Base-by-base conservation (phyloP, 2,329 filamentous ascomycete species). In the Fonsecaea pugnacius region DNA sequence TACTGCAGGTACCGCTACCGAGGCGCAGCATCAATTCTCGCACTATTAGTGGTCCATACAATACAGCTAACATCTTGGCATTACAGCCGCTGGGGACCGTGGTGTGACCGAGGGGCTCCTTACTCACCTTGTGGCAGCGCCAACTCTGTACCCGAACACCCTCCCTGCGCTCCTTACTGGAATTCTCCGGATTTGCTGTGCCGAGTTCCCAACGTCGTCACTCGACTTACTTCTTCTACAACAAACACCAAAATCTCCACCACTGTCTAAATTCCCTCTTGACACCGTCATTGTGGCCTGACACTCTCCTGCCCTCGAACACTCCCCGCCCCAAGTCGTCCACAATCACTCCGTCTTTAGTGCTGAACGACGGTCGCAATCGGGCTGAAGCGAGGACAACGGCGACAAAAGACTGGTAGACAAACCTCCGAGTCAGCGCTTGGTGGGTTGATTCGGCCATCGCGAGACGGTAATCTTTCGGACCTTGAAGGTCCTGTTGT, bases 351-450 rank as follows among this genome's bases (percentile, higher is more conserved):
- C 36, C 12, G 40, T 35, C 16, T 21, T 43, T 58, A 62, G 54
- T 38, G 55, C 53, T 55, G 55, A 46, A 52, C 48, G 18, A 18
- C 55, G 86, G 51, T 38, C 18, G 27, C 62, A 55, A 83, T 85
- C 83, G 79, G 76, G 89, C 86, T 91, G 90, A 85, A 96, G 91
- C 71, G 86, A 87, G 87, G 97, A 93, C 90, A 96, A 96, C 81
- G 97, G 88, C 77, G 98, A 95, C 91, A 98, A 92, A 98, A 98
- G 98, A 54, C 48, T 60, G 58, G 58, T 33, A 30, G 84, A 99
- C 95, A 76, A 99, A 97, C 91, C 98, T 27, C 36, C 58, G 58
- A 12, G 1, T 27, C 16, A 24, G 46, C 33, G 46, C 46, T n/a
- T 46, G 16, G 32, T 51, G 43, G 36, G 50, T 43, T 51, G 27